Percentiles rank a stretch among this genome's conserved stretches.
These are phyloP conservation scores for Castanospermum australe DNA, from an alignment of 306 rosid genomes.

Conservation along the genomic window DNA sequence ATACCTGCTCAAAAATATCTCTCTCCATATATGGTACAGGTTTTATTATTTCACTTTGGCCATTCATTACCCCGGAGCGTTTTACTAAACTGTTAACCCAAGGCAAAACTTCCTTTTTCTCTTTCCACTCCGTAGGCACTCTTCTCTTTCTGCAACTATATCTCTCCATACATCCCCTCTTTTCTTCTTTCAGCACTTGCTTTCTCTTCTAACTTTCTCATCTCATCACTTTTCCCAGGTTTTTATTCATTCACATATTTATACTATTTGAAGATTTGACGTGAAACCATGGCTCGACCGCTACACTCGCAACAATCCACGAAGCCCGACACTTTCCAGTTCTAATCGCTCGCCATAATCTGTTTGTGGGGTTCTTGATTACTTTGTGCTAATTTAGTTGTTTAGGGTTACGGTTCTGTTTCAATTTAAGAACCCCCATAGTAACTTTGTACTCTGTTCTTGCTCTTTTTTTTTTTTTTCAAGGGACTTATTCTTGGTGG, in stretches of 20 bases:
- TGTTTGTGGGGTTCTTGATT: background rate
- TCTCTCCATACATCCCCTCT: no score
- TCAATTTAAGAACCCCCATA: slow-evolving; percentile 3
- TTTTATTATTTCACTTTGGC: no score
- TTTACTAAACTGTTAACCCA: background rate
- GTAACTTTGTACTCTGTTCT: slow-evolving; percentile 33
- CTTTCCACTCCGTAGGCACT: background rate
- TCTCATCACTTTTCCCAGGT: background rate
- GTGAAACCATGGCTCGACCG: background rate
- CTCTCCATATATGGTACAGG: no score
- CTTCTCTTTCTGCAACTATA: no score
- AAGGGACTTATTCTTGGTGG: slow-evolving; percentile 23
- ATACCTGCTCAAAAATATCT: no score
- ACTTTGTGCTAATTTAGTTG: background rate
- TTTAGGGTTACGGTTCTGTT: slow-evolving; percentile 31
- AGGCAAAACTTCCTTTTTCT: background rate
- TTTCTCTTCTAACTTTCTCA: background rate
- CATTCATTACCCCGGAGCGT: background rate
- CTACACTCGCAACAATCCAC: background rate
- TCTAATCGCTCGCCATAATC: background rate
- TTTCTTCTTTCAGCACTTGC: background rate
- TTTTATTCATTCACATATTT: background rate
- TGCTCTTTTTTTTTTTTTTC: background rate
- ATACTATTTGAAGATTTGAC: background rate
- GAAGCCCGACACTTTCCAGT: background rate